A percentile compares a stretch with the other conserved stretches of the same genome.
phyloP scores from a whole-genome alignment of 768 basidiomycete genomes.

The Boletus rex-veris region DNA sequence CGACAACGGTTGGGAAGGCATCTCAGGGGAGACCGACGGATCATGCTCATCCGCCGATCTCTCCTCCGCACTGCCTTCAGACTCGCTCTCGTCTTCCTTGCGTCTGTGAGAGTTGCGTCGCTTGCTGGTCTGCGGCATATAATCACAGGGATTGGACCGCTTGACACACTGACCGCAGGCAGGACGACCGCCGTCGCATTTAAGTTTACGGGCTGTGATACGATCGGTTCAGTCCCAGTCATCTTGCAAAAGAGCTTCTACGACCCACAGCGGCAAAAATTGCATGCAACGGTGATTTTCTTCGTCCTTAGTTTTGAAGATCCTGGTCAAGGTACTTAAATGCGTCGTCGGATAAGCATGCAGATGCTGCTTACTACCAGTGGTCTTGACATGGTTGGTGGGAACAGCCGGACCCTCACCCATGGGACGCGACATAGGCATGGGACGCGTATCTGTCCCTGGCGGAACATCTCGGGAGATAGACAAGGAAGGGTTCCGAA shows the following conservation, averaged over 20 bases:
- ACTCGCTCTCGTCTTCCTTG: slow-evolving; percentile 54
- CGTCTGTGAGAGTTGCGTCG: slow-evolving; percentile 64
- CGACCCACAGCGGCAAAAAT: slow-evolving; percentile 83
- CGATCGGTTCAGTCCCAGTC: slow-evolving; percentile 18
- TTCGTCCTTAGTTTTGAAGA: slow-evolving; percentile 68
- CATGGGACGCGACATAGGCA: slow-evolving; percentile 39
- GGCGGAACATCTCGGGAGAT: slow-evolving; percentile 47
- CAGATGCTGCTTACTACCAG: slow-evolving; percentile 37
- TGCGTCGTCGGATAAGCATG: slow-evolving; percentile 5
- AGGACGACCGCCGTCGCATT: slow-evolving; percentile 83
- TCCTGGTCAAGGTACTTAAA: slow-evolving; percentile 35
- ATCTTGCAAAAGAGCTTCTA: slow-evolving; percentile 10
- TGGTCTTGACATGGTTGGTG: slow-evolving; percentile 30
- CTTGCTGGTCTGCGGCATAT: slow-evolving; percentile 69
- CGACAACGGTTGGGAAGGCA: slow-evolving; percentile 33
- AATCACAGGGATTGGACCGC: slow-evolving; percentile 75
- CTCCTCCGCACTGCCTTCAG: slow-evolving; percentile 65
- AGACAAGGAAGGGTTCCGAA: slow-evolving; percentile 44
- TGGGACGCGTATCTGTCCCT: slow-evolving; percentile 42
- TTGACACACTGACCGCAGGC: slow-evolving; percentile 81
- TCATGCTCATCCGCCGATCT: slow-evolving; percentile 48
- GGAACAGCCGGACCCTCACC: slow-evolving; percentile 32
- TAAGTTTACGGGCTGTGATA: slow-evolving; percentile 72
- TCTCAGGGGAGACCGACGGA: slow-evolving; percentile 58
- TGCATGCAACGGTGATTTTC: slow-evolving; percentile 88